A percentile compares a stretch with the other conserved stretches of the same genome.
Evolutionary conservation across 2,329 filamentous ascomycete genomes (phyloP).

Genomic region (Ampelomyces quisqualis): DNA sequence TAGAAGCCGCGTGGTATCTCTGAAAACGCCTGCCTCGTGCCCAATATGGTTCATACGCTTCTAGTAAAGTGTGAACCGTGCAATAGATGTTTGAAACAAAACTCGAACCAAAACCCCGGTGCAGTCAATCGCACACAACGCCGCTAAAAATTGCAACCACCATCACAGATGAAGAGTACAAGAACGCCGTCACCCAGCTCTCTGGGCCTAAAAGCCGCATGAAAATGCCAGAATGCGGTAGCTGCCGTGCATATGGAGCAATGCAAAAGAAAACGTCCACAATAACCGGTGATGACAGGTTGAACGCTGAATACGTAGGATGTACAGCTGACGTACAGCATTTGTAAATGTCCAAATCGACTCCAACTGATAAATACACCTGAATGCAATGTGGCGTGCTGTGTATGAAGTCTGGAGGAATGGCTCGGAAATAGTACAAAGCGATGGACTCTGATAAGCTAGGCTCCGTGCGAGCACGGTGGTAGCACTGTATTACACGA

Average conservation of each 20-base stretch:
- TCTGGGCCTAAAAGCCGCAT: slow-evolving; percentile 29
- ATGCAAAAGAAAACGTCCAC: slow-evolving; percentile 9
- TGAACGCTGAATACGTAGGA: not conserved
- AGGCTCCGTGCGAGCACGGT: not conserved
- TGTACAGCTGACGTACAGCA: not conserved
- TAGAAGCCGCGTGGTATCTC: slow-evolving; percentile 32
- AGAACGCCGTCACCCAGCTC: slow-evolving; percentile 33
- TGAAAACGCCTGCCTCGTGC: slow-evolving; percentile 20
- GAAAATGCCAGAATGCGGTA: slow-evolving; percentile 38
- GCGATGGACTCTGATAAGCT: not conserved
- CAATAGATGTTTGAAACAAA: slow-evolving; percentile 20
- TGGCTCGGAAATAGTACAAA: not conserved
- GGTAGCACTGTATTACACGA: too few relatives aligned
- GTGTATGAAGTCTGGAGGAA: not conserved
- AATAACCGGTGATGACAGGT: slow-evolving; percentile 3
- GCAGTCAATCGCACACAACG: slow-evolving; percentile 19
- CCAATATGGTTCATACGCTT: slow-evolving; percentile 27
- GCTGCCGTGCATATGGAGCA: slow-evolving; percentile 33
- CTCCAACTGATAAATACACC: too few relatives aligned
- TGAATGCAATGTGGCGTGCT: not conserved
- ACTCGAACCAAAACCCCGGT: slow-evolving; percentile 15
- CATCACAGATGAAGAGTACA: slow-evolving; percentile 21
- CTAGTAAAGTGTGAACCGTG: slow-evolving; percentile 34
- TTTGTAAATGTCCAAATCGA: too few relatives aligned
- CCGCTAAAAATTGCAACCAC: slow-evolving; percentile 21